Base-by-base conservation (phyloP, 495 filamentous ascomycete species). In the Penicillium lagena region DNA sequence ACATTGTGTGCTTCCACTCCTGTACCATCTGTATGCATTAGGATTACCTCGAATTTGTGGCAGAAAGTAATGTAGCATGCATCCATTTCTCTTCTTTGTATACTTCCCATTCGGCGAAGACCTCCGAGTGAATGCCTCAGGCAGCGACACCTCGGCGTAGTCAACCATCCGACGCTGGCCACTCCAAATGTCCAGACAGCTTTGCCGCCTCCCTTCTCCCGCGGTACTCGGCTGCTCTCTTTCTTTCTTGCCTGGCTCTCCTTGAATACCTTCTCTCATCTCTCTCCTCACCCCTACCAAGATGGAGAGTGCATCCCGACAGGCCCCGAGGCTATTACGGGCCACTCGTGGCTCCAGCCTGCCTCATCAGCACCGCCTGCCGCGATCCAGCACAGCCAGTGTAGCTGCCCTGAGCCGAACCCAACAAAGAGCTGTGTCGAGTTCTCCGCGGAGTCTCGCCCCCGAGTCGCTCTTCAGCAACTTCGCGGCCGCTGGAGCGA, bases 261-360 rank as follows among this genome's bases (percentile, higher is more conserved):
- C 34, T 30, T 12, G 22, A 42, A 30, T n/a, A 13, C 15, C 9
- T 33, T 12, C 32, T 12, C 32, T 3, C 32, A 34, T 28, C 15
- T 4, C 37, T n/a, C 35, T 29, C 33, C 12, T 28, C 28, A 10
- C 9, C 30, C 29, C 35, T 31, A 28, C 11, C 41, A 69, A 42
- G n/a, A 73, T 73, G 70, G 66, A 71, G 44, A 55, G 64, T 45
- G 61, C 58, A 49, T 61, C 63, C 51, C 60, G 63, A 40, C 67
- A 68, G 45, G 52, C 63, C 12, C 52, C 58, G 47, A 60, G 62
- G 50, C 62, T 71, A 33, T 49, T 71, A 29, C 63, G 54, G 54
- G 59, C 22, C 22, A 22, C 60, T 45, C 51, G 58, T 30, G 46
- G 51, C 36, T 39, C 55, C 9, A 42, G 33, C 43, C 47, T 62